phyloP scores from a whole-genome alignment of 345 rosid species.

The Gossypium turneri region DNA sequence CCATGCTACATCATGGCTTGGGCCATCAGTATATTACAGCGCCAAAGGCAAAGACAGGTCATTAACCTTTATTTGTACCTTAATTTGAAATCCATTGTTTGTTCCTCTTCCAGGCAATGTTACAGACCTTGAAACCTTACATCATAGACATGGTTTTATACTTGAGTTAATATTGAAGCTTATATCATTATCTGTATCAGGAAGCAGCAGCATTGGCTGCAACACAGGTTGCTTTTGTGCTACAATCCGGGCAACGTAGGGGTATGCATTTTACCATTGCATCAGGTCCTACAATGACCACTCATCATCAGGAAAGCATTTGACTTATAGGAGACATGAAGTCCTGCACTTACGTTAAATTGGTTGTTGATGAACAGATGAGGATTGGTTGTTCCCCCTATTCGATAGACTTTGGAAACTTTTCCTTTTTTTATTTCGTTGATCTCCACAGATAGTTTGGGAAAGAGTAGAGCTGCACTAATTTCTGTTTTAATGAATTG shows the following conservation, averaged over 20 bases:
- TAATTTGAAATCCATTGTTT: neutral
- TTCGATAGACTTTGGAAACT: neutral
- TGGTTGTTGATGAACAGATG: neutral
- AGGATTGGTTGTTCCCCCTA: neutral
- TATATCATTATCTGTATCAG: slow-evolving; percentile 35
- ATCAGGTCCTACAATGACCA: slow-evolving; percentile 34
- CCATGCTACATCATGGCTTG: slow-evolving; percentile 99
- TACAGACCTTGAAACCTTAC: neutral
- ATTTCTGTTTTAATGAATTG: neutral
- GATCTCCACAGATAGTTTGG: neutral
- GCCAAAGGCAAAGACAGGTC: slow-evolving; percentile 89
- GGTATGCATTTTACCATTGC: slow-evolving; percentile 73
- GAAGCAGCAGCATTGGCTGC: slow-evolving; percentile 86
- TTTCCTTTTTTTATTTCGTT: neutral
- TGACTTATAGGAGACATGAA: slow-evolving; percentile 14
- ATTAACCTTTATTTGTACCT: slow-evolving; percentile 14
- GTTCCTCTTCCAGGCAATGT: slow-evolving; percentile 20
- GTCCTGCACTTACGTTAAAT: neutral
- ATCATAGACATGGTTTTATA: slow-evolving; percentile 5
- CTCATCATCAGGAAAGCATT: slow-evolving; percentile 52
- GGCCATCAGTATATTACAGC: slow-evolving; percentile 90
- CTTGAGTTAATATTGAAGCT: slow-evolving; percentile 5
- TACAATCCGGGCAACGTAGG: slow-evolving; percentile 72
- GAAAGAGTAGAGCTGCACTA: no score
- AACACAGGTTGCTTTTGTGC: slow-evolving; percentile 78